Percentiles rank a stretch among this genome's conserved stretches.
Evolutionary conservation across 306 rosid species (phyloP).

Genomic region (Lablab purpureus): DNA sequence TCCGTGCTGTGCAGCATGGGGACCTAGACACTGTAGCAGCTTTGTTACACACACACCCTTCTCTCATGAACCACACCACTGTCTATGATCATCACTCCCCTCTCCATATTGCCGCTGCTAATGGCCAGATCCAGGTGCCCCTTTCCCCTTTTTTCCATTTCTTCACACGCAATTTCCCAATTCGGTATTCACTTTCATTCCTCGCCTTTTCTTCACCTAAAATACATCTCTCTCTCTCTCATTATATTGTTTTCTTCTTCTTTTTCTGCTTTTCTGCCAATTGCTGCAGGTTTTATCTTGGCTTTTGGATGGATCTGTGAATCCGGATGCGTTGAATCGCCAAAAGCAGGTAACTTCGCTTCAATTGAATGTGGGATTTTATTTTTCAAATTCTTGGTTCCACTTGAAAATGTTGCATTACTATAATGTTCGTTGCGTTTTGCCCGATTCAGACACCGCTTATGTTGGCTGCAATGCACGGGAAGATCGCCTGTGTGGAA

Average conservation of each 20-base stretch:
- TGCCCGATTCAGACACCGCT: conserved; percentile 82
- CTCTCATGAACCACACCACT: conserved; percentile 67
- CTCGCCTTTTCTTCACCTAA: not conserved
- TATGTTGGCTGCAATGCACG: conserved; percentile 98
- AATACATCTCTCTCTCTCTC: conserved; percentile 15
- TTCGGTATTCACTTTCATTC: conserved; percentile 5
- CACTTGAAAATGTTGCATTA: conserved; percentile 34
- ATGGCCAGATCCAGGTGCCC: conserved; percentile 92
- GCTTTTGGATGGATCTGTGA: conserved; percentile 78
- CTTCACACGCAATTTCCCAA: not conserved
- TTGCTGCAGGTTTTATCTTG: conserved; percentile 70
- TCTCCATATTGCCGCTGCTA: conserved; percentile 94
- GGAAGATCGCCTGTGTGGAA: conserved; percentile 77
- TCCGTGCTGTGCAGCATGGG: conserved; percentile 83
- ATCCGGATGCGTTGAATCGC: conserved; percentile 91
- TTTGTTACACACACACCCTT: conserved; percentile 60
- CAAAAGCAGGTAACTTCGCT: conserved; percentile 75
- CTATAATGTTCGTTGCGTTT: conserved; percentile 40
- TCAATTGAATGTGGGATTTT: conserved; percentile 33
- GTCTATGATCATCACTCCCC: conserved; percentile 85
- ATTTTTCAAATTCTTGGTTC: not conserved
- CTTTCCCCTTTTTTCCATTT: not conserved
- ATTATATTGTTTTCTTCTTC: not conserved
- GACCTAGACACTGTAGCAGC: conserved; percentile 61
- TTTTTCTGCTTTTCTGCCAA: conserved; percentile 5